A percentile compares a stretch with the other conserved stretches of the same genome.
Evolutionary conservation across 176 grass and related monocot genomes (phyloP).

Genomic region (Oryza coarctata): DNA sequence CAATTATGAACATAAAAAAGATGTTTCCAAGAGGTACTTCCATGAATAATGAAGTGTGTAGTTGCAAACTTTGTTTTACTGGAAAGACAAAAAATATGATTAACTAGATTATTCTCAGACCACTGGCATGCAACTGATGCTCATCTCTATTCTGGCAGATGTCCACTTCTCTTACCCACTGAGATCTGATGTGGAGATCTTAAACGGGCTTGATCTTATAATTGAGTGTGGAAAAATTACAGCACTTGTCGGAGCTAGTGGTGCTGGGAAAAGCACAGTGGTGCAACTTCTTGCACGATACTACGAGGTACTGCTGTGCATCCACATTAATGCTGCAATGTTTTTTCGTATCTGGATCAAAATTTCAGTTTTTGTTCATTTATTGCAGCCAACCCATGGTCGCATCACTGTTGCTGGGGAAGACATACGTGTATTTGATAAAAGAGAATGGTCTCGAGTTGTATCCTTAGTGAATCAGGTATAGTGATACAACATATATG

Average conservation of each 20-base stretch:
- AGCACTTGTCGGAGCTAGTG: conserved; percentile 93
- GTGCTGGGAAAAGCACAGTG: conserved; percentile 93
- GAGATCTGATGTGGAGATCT: conserved; percentile 80
- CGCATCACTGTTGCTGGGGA: conserved; percentile 85
- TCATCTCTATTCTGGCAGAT: conserved; percentile 57
- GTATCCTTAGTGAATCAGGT: conserved; percentile 98
- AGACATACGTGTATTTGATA: conserved; percentile 94
- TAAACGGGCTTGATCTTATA: conserved; percentile 83
- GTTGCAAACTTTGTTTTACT: not conserved
- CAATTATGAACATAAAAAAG: not conserved
- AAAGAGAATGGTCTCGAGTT: conserved; percentile 86
- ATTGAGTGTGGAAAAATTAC: conserved; percentile 91
- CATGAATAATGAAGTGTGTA: not conserved
- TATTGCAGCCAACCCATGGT: conserved; percentile 81
- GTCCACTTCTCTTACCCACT: conserved; percentile 94
- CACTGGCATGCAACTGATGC: conserved; percentile 16
- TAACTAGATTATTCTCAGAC: not conserved
- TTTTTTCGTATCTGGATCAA: conserved; percentile 26
- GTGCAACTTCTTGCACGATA: conserved; percentile 94
- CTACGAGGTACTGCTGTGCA: conserved; percentile 67
- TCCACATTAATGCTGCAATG: conserved; percentile 19
- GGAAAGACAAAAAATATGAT: not conserved
- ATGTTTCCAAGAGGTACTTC: conserved; percentile 2
- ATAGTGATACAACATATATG: not conserved
- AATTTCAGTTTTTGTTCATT: conserved; percentile 22